Evolutionary conservation across 106 monocot species (phyloP).

Genomic region (Allium fistulosum): DNA sequence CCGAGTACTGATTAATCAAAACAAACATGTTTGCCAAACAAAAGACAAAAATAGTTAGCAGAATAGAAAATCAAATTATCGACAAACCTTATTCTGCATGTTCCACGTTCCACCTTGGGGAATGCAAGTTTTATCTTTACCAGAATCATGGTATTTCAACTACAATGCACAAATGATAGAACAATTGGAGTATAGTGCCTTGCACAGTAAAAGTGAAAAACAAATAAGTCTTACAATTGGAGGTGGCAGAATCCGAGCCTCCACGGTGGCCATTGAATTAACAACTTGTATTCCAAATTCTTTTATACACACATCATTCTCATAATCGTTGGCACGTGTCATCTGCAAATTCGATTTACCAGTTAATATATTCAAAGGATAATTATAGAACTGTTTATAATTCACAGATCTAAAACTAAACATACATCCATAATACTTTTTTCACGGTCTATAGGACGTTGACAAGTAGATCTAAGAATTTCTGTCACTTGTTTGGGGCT

Average conservation of each 20-base stretch:
- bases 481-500: constrained; percentile 75
- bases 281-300: constrained; percentile 53
- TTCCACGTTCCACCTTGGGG: constrained; percentile 36
- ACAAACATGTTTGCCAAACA: no score
- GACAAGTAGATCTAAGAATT: constrained; percentile 70
- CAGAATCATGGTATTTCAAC: constrained; percentile 46
- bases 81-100: constrained; percentile 49
- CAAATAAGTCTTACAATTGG: constrained; percentile 27
- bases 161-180: not conserved
- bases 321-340: constrained; percentile 26
- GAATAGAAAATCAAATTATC: not conserved
- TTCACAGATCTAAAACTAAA: not conserved
- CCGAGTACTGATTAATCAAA: no score
- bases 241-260: constrained; percentile 48
- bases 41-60: no score
- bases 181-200: no score
- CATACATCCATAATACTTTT: constrained; percentile 49
- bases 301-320: constrained; percentile 28
- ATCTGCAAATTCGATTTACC: constrained; percentile 19
- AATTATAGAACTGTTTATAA: not conserved
- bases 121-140: constrained; percentile 28
- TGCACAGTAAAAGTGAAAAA: no score
- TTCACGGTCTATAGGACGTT: constrained; percentile 58
- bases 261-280: constrained; percentile 19
- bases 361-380: not conserved